Evolutionary conservation across 768 basidiomycete species (phyloP).

Genomic region (Punctularia strigosozonata): DNA sequence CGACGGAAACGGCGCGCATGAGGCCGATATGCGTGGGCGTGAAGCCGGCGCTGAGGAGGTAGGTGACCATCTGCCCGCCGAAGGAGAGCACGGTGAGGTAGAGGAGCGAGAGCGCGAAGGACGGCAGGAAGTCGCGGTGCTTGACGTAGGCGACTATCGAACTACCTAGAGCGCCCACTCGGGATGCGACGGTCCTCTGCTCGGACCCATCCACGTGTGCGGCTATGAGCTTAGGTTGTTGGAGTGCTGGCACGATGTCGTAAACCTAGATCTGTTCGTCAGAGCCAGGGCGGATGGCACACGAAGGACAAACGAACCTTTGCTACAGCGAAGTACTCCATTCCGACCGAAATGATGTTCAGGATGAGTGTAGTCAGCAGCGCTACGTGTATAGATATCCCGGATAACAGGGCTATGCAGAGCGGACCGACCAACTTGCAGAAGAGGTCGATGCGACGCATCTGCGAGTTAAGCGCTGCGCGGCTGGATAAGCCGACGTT

Average conservation of each 20-base stretch:
- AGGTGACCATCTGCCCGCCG: constrained; percentile 18
- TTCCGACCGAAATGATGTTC: constrained; percentile 11
- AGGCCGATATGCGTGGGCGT: constrained; percentile 12
- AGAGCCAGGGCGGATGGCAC: no score
- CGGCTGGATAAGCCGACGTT: not conserved
- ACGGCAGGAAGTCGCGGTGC: constrained; percentile 14
- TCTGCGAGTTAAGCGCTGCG: constrained; percentile 14
- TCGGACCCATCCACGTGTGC: not conserved
- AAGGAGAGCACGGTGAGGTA: constrained; percentile 21
- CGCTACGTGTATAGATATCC: constrained; percentile 12
- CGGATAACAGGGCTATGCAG: constrained; percentile 14
- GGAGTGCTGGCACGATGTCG: not conserved
- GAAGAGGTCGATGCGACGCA: constrained; percentile 20
- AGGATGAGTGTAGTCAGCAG: constrained; percentile 10
- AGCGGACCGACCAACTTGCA: constrained; percentile 14
- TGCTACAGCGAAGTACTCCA: constrained; percentile 17
- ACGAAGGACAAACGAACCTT: constrained; percentile 7
- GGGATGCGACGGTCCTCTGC: constrained; percentile 2
- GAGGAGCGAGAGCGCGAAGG: constrained; percentile 17
- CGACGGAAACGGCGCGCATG: constrained; percentile 12
- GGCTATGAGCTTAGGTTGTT: not conserved
- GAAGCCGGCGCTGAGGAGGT: constrained; percentile 15
- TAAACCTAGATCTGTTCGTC: no score
- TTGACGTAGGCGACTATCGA: constrained; percentile 11
- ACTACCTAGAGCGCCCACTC: not conserved